Conservation (phyloP, 2,329 filamentous ascomycete species). For the Trichophyton schoenleinii region DNA sequence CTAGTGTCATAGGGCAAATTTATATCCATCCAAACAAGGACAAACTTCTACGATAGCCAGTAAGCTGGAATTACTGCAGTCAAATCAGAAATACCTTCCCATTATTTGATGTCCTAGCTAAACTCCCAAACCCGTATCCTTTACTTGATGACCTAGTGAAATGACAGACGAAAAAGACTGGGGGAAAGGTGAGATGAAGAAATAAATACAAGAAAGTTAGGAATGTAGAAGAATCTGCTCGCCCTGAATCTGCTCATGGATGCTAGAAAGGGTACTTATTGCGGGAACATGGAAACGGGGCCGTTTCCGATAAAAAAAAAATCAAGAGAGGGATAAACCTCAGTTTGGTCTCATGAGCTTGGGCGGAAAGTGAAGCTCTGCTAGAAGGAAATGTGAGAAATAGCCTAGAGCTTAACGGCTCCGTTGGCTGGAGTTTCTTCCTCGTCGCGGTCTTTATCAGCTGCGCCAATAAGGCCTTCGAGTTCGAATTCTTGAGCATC, state of each 20-base stretch:
- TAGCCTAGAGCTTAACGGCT: not conserved
- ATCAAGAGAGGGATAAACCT: not conserved
- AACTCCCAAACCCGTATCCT: not conserved
- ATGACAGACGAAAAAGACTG: not conserved
- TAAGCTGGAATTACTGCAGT: no score
- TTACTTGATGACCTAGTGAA: not conserved
- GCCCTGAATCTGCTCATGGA: not conserved
- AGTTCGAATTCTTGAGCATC: slow-evolving; percentile 92
- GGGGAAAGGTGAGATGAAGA: not conserved
- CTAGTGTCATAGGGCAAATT: not conserved
- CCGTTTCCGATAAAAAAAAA: not conserved
- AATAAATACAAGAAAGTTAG: not conserved
- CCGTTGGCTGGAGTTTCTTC: slow-evolving; percentile 16
- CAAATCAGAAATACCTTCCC: not conserved
- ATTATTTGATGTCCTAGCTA: not conserved
- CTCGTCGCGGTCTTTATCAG: slow-evolving; percentile 22
- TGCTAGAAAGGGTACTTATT: no score
- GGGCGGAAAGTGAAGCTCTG: not conserved
- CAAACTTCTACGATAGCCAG: not conserved
- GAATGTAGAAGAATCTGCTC: not conserved
- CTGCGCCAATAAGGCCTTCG: slow-evolving; percentile 53
- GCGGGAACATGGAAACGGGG: not conserved
- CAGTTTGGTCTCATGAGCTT: not conserved
- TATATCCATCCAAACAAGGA: not conserved
- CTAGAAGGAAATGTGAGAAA: not conserved